A percentile compares a stretch with the other conserved stretches of the same genome.
phyloP scores from a whole-genome alignment of 345 rosid genomes.

The Geranium rotundifolium region DNA sequence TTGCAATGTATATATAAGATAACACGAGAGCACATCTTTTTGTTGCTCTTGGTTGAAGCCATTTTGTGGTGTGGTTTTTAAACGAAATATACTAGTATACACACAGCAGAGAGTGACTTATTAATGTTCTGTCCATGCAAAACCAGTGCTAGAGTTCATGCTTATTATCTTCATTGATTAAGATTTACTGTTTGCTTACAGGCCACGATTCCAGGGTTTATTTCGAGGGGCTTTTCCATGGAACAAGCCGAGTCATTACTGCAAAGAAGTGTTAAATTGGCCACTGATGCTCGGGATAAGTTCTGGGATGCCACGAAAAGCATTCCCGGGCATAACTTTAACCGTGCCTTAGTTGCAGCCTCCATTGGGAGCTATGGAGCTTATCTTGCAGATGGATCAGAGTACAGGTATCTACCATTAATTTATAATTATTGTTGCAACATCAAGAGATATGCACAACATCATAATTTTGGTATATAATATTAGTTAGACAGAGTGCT shows the following conservation, averaged over 20 bases:
- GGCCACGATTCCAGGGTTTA: constrained; percentile 87
- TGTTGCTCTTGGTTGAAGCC: too few relatives aligned
- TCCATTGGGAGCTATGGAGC: constrained; percentile 95
- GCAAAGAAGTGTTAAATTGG: constrained; percentile 59
- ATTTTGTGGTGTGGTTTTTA: background rate
- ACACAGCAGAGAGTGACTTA: background rate
- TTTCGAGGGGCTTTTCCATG: constrained; percentile 55
- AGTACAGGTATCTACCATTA: constrained; percentile 45
- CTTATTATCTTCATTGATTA: background rate
- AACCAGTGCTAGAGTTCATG: background rate
- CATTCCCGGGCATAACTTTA: constrained; percentile 34
- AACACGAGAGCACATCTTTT: background rate
- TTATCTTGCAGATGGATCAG: constrained; percentile 92
- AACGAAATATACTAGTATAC: background rate
- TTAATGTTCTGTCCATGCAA: background rate
- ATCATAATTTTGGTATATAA: background rate
- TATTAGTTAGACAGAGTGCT: background rate
- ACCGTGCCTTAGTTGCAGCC: constrained; percentile 76
- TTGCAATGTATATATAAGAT: background rate
- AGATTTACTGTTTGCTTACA: constrained; percentile 7
- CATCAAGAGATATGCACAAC: background rate
- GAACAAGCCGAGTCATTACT: constrained; percentile 63
- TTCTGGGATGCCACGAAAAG: constrained; percentile 53
- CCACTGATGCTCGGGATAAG: constrained; percentile 69
- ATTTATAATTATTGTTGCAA: background rate